phyloP scores from a whole-genome alignment of 345 rosid species.

The Crucihimalaya himalaica region DNA sequence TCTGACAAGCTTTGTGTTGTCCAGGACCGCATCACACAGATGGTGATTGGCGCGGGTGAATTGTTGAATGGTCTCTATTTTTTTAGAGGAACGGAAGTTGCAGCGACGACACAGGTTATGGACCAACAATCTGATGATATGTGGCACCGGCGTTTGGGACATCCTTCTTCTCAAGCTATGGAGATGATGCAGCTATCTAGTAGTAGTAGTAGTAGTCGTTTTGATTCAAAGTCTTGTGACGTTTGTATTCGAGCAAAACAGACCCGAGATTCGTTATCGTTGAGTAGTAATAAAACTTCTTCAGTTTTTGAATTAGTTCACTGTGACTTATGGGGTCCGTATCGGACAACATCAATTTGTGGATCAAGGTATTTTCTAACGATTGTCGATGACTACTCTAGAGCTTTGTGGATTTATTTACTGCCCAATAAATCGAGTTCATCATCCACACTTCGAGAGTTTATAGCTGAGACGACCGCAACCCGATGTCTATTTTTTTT shows the following conservation, averaged over 20 bases:
- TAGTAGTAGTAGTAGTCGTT: not conserved
- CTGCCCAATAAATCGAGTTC: no score
- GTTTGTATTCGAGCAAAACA: not conserved
- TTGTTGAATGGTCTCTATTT: fast-evolving
- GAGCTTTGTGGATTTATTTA: no score
- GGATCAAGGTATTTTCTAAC: not conserved
- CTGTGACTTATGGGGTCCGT: not conserved
- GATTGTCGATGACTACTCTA: not conserved
- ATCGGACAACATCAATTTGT: not conserved
- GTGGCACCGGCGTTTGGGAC: not conserved
- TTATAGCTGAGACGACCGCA: no score
- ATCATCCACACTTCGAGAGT: no score
- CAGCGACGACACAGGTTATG: fast-evolving
- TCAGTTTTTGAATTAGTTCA: not conserved
- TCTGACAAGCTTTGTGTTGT: no score
- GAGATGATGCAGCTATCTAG: not conserved
- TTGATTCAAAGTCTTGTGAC: not conserved
- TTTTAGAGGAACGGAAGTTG: no score
- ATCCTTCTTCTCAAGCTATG: not conserved
- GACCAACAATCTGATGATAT: not conserved
- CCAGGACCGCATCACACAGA: no score
- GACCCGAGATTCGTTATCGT: not conserved
- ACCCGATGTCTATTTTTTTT: no score
- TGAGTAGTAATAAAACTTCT: not conserved
- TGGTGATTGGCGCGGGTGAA: not conserved